Base-by-base conservation (phyloP, 305 asterid genomes). In the Plantago rigida region DNA sequence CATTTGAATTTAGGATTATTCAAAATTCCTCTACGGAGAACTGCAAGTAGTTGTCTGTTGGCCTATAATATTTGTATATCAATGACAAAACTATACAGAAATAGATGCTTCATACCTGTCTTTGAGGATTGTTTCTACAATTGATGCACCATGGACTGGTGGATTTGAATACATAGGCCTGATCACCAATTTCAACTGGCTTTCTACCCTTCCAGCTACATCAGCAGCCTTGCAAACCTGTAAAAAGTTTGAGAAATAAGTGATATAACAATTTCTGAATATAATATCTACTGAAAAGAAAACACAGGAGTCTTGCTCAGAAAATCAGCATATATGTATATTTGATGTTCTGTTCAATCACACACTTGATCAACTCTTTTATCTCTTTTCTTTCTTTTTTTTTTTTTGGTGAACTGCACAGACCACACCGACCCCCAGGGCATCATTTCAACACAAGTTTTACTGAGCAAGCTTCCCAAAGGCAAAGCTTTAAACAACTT, bases 131-230 rank as follows among this genome's bases (percentile, higher is more conserved):
- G 82, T 68, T 46, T 88, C 91, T 55, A 85, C 91, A 67, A 85
- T 83, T 1, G 94, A 83, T 56, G 89, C 89, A 73, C 96, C 96
- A 50, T 87, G 94, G 76, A 87, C 69, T 52, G 94, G 94, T 51
- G 94, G 96, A 71, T 71, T 87, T 9, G 96, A 87, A 72, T 85
- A 87, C 94, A 87, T 87, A 29, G 94, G 91, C 81, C 96, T 85
- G 63, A 87, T 81, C 58, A 85, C 96, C 75, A 85, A 63, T 75
- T 87, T 87, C 64, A 87, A 73, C 65, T 85, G 96, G 75, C 94
- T 87, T 68, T 87, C 91, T 8, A 87, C 91, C 64, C 75, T 82
- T 68, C 65, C 17, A 10, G 94, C 89, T 50, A 81, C 69, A 10
- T 87, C 87, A 41, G 86, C 74, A 62, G 66, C 64, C 71, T 67